phyloP scores from a whole-genome alignment of 192 early-diverging fungal genomes.

The Umbelopsis vinacea region DNA sequence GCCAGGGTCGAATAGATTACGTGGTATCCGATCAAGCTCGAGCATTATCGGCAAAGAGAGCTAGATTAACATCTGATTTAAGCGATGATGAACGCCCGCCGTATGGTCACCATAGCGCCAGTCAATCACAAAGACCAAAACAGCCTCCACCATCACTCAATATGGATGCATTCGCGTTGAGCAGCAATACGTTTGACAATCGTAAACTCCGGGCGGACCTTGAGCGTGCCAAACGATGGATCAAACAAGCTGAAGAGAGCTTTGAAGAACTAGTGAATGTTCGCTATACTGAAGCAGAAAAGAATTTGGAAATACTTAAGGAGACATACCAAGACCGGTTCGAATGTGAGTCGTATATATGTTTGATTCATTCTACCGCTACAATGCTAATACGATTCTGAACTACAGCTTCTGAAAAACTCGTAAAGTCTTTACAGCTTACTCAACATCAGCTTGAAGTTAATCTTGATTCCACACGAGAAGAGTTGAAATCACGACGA shows the following conservation, averaged over 20 bases:
- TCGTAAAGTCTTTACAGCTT: slow-evolving; percentile 2
- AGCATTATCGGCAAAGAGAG: slow-evolving; percentile 1
- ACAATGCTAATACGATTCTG: neutral
- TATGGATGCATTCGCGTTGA: neutral
- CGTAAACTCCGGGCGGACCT: neutral
- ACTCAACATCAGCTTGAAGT: neutral
- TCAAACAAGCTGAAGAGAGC: slow-evolving; percentile 16
- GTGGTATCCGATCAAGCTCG: slow-evolving; percentile 14
- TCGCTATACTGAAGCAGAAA: slow-evolving; percentile 13
- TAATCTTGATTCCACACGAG: neutral
- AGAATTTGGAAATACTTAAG: neutral
- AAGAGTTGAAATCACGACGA: neutral
- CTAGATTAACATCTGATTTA: neutral
- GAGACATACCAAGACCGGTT: slow-evolving; percentile 7
- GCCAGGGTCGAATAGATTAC: neutral
- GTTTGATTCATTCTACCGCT: neutral
- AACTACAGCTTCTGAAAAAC: slow-evolving; percentile 5
- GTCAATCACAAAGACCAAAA: neutral
- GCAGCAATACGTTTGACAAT: slow-evolving; percentile 13
- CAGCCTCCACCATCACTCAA: neutral
- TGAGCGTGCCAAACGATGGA: slow-evolving; percentile 16
- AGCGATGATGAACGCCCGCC: neutral
- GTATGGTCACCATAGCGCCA: neutral
- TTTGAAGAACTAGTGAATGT: slow-evolving; percentile 18
- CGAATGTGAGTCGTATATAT: neutral